Percentiles rank a stretch among this genome's conserved stretches.
Conservation (phyloP, 805 yeast species). For the Candida piceae region DNA sequence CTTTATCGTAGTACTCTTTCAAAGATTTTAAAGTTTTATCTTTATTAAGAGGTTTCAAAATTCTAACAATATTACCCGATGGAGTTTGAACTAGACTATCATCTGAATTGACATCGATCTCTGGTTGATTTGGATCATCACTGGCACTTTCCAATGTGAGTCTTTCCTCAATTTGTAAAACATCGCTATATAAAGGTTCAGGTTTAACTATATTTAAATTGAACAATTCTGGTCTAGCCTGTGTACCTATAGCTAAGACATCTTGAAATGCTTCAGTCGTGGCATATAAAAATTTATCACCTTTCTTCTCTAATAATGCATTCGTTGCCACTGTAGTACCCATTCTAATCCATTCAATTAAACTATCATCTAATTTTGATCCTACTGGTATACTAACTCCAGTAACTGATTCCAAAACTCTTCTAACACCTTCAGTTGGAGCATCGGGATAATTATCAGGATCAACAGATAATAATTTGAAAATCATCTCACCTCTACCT, state of each 20-base stretch:
- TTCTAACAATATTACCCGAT: conserved; percentile 16
- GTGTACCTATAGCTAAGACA: conserved; percentile 29
- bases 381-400: conserved; percentile 14
- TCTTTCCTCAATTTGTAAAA: conserved; percentile 18
- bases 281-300: conserved; percentile 15
- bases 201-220: conserved; percentile 15
- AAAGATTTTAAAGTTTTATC: conserved; percentile 18
- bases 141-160: conserved; percentile 22
- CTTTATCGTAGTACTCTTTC: conserved; percentile 12
- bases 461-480: conserved; percentile 22
- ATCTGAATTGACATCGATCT: conserved; percentile 11
- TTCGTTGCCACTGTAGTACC: conserved; percentile 27
- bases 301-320: conserved; percentile 19
- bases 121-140: conserved; percentile 21
- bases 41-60: conserved; percentile 21
- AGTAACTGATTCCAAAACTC: conserved; percentile 16
- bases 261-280: conserved; percentile 30
- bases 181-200: conserved; percentile 12
- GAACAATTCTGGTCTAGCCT: conserved; percentile 24
- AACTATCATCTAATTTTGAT: conserved; percentile 11
- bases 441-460: conserved; percentile 24
- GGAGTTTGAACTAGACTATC: conserved; percentile 6
- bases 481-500: conserved; percentile 33
- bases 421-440: conserved; percentile 24
- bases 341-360: conserved; percentile 23